Evolutionary conservation across 2,329 filamentous ascomycete species (phyloP).

Genomic region (Aspergillus aculeatinus): DNA sequence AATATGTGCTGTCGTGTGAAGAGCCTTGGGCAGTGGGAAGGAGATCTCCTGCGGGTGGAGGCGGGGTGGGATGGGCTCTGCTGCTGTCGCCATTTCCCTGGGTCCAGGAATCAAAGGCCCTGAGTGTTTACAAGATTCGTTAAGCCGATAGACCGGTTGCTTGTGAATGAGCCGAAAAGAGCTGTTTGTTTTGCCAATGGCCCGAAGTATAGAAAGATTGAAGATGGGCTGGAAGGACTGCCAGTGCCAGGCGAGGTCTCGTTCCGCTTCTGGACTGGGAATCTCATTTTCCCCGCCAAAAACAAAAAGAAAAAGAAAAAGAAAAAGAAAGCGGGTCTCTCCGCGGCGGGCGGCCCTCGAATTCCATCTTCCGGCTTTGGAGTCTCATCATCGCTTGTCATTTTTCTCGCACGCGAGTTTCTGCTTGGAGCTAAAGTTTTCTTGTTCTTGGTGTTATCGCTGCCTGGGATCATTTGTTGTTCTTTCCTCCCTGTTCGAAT

Average conservation of each 20-base stretch:
- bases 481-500: not conserved
- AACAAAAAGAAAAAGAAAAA: too few species aligned
- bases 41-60: constrained; percentile 54
- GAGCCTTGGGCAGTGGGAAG: constrained; percentile 57
- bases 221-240: too few species aligned
- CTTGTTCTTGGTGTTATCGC: not conserved
- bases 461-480: not conserved
- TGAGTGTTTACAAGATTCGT: too few species aligned
- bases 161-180: too few species aligned
- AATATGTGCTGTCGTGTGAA: constrained; percentile 58
- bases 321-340: not conserved
- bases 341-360: too few species aligned
- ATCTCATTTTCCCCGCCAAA: constrained; percentile 8
- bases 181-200: not conserved
- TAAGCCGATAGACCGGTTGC: too few species aligned
- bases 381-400: not conserved
- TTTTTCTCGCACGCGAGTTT: not conserved
- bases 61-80: constrained; percentile 21
- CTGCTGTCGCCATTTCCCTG: constrained; percentile 10
- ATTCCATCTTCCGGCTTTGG: not conserved
- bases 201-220: not conserved
- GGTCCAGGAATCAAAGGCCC: too few species aligned
- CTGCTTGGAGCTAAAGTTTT: not conserved
- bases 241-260: not conserved
- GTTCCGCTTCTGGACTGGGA: not conserved